Percentiles rank a stretch among this genome's conserved stretches.
Evolutionary conservation across 495 filamentous ascomycete species (phyloP).

Genomic region (Penicillium antarcticum): DNA sequence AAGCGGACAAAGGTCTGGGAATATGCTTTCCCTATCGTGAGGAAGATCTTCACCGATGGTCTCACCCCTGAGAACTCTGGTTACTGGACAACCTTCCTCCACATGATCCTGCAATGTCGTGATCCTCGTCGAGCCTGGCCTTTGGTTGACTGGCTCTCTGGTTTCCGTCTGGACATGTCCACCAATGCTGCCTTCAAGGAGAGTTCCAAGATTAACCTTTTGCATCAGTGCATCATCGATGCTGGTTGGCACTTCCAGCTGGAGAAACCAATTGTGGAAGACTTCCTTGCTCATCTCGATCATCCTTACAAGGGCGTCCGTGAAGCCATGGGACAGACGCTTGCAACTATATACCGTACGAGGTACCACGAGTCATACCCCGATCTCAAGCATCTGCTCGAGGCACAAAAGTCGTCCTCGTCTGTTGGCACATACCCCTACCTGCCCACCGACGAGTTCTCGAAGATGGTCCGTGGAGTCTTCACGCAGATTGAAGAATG

Average conservation of each 20-base stretch:
- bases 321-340: conserved; percentile 87
- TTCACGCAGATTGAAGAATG: conserved; percentile 83
- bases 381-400: conserved; percentile 69
- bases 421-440: conserved; percentile 88
- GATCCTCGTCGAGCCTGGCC: conserved; percentile 87
- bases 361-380: conserved; percentile 90
- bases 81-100: conserved; percentile 93
- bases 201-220: conserved; percentile 88
- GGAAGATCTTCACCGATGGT: conserved; percentile 80
- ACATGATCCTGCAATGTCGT: conserved; percentile 76
- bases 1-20: conserved; percentile 76
- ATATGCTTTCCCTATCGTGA: conserved; percentile 85
- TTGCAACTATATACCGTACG: conserved; percentile 83
- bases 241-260: conserved; percentile 95
- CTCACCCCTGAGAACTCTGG: conserved; percentile 89
- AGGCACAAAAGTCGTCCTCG: conserved; percentile 71
- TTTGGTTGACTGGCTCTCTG: conserved; percentile 76
- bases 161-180: conserved; percentile 86
- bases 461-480: conserved; percentile 65
- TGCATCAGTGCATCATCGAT: conserved; percentile 84
- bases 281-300: conserved; percentile 89
- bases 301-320: conserved; percentile 97
- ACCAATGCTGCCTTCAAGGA: conserved; percentile 99
- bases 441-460: conserved; percentile 69
- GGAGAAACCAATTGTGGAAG: conserved; percentile 83